A percentile compares a stretch with the other conserved stretches of the same genome.
Conservation (phyloP, 257 asterid species). For the Henckelia pumila region DNA sequence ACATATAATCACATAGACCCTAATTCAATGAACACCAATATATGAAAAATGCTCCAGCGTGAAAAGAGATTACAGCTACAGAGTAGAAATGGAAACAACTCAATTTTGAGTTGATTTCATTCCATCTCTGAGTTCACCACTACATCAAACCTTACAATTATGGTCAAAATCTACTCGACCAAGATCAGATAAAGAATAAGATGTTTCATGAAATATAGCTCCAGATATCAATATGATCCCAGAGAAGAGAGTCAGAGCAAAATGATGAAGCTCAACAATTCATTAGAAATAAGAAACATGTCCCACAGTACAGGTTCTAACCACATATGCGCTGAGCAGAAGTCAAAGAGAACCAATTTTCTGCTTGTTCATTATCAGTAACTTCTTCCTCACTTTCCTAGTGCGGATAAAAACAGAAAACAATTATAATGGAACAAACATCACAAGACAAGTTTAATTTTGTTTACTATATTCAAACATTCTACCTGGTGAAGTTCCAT, state of each 20-base stretch:
- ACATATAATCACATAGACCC: not conserved
- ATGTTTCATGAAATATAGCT: not conserved
- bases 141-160: not conserved
- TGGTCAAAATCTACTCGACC: not conserved
- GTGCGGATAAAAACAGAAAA: constrained; percentile 25
- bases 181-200: not conserved
- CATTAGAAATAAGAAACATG: constrained; percentile 1
- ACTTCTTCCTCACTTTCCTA: constrained; percentile 99
- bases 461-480: constrained; percentile 16
- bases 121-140: not conserved
- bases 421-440: not conserved
- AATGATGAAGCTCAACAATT: constrained; percentile 7
- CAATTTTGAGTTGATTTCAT: not conserved
- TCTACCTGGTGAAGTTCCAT: constrained; percentile 98
- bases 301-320: constrained; percentile 34
- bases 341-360: constrained; percentile 96
- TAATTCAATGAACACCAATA: too few relatives aligned
- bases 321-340: constrained; percentile 99
- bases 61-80: not conserved
- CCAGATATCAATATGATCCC: not conserved
- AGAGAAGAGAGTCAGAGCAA: not conserved
- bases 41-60: not conserved
- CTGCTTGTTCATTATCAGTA: constrained; percentile 97
- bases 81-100: not conserved
- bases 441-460: constrained; percentile 7